A percentile compares a stretch with the other conserved stretches of the same genome.
Evolutionary conservation across 202 grass and related monocot species (phyloP).

Genomic region (Hordeum pubiflorum): DNA sequence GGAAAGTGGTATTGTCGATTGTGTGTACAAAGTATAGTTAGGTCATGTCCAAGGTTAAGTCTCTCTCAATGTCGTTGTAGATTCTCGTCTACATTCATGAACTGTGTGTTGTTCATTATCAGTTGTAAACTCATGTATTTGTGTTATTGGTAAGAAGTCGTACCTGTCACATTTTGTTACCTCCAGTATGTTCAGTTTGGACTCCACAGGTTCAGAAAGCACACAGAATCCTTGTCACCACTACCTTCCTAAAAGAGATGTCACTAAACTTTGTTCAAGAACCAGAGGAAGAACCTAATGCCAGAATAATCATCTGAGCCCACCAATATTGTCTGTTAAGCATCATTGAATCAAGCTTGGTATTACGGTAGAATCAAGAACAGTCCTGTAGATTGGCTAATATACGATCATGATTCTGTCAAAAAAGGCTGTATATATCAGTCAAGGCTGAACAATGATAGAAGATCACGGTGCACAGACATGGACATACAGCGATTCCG

Average conservation of each 20-base stretch:
- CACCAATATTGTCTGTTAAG: constrained; percentile 21
- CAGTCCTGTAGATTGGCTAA: neutral
- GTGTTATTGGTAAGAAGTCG: constrained; percentile 2
- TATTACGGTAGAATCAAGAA: constrained; percentile 14
- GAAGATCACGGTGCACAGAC: neutral
- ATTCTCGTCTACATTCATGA: constrained; percentile 32
- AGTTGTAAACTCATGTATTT: constrained; percentile 21
- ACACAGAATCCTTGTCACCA: neutral
- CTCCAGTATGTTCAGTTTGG: neutral
- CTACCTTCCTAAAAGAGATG: constrained; percentile 18
- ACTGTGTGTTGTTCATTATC: constrained; percentile 7
- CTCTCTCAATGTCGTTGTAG: constrained; percentile 1
- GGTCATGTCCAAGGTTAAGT: constrained; percentile 22
- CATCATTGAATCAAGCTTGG: neutral
- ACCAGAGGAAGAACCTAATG: constrained; percentile 26
- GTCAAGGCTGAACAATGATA: neutral
- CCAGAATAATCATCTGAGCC: constrained; percentile 22
- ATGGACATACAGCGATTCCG: neutral
- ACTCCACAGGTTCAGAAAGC: neutral
- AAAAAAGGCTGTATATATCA: neutral
- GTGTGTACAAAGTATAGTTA: constrained; percentile 25
- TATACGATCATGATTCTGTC: neutral
- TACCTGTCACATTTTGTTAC: neutral
- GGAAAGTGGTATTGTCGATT: neutral
- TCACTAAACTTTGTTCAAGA: constrained; percentile 6